Base-by-base conservation (phyloP, 345 rosid genomes). In the Lepidium didymum region DNA sequence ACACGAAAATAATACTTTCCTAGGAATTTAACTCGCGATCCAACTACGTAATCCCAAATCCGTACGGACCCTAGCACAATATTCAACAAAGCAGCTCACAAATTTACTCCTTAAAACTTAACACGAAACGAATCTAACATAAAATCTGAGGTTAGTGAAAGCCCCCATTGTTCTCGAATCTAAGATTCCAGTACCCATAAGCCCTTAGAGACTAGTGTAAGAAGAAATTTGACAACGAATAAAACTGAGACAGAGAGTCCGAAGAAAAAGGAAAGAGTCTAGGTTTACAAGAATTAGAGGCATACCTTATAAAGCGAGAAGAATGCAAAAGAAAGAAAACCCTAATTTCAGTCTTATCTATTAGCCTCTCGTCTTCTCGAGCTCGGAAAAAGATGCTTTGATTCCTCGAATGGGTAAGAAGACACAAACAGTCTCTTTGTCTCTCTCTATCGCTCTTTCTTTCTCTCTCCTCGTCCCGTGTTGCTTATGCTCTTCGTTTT, bases 311-410 rank as follows among this genome's bases (percentile, higher is more conserved):
- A 8, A 21, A 68, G 62, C 33, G 31, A 62, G 64, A 57, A 50
- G 71, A 56, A 38, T 44, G 69, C 64, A 41, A 53, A 51, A 29
- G 57, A 42, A n/a, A 25, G 53, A 46, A 71, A 73, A 78, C 75
- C 78, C 83, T 69, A 80, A 55, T 56, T 59, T 69, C 42, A 53
- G n/a, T 57, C 75, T 65, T 64, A 64, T 68, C 61, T 69, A 46
- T 52, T 46, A 21, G 31, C 64, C 25, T 38, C 53, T 56, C 68
- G 31, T 35, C 65, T 56, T 64, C 69, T 50, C 47, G 62, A 62
- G 78, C 78, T 74, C 74, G 64, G 31, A 47, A 77, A 83, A 82
- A 84, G 91, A 85, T 87, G 79, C 88, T 75, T 81, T 81, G 85
- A 85, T 79, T 84, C 82, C 83, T 72, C 77, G 68, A 77, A 80